These are phyloP conservation scores for Chiua virens DNA, from an alignment of 768 basidiomycete species.

Conservation along the genomic window DNA sequence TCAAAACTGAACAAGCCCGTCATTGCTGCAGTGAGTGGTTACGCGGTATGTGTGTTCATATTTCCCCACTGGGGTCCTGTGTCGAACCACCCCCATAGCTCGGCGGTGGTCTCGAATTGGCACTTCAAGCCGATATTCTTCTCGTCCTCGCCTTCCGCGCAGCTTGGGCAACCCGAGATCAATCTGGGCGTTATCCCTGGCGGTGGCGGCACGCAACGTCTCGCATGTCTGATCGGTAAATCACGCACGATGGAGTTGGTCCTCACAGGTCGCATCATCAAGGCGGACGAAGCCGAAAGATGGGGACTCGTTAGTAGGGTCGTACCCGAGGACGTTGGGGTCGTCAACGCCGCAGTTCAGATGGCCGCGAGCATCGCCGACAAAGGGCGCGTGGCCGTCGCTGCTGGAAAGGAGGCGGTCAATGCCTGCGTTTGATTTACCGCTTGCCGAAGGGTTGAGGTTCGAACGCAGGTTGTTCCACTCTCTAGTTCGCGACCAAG, in stretches of 20 bases:
- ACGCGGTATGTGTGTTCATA: conserved; percentile 60
- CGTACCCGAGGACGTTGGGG: conserved; percentile 73
- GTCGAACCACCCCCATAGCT: conserved; percentile 55
- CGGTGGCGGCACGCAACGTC: too few species aligned
- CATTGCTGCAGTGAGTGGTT: conserved; percentile 95
- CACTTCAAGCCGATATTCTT: conserved; percentile 95
- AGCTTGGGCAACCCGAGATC: too few species aligned
- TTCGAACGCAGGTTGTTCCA: conserved; percentile 93
- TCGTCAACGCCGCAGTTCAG: conserved; percentile 83
- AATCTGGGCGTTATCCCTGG: too few species aligned
- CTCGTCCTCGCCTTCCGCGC: too few species aligned
- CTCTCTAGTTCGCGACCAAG: conserved; percentile 86
- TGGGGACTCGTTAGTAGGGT: conserved; percentile 90
- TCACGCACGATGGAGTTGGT: conserved; percentile 94
- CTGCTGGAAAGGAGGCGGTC: conserved; percentile 91
- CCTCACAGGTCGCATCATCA: conserved; percentile 80
- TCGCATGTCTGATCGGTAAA: conserved; percentile 84
- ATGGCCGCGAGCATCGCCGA: conserved; percentile 79
- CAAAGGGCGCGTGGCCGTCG: conserved; percentile 80
- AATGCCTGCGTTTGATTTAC: conserved; percentile 89
- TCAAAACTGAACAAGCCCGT: conserved; percentile 83
- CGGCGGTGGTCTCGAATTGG: conserved; percentile 96
- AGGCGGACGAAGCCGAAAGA: conserved; percentile 76
- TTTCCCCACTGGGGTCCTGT: background rate
- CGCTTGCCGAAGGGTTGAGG: conserved; percentile 77